These are phyloP conservation scores for Themeda triandra DNA, from an alignment of 176 grass and related monocot genomes.

Conservation along the genomic window DNA sequence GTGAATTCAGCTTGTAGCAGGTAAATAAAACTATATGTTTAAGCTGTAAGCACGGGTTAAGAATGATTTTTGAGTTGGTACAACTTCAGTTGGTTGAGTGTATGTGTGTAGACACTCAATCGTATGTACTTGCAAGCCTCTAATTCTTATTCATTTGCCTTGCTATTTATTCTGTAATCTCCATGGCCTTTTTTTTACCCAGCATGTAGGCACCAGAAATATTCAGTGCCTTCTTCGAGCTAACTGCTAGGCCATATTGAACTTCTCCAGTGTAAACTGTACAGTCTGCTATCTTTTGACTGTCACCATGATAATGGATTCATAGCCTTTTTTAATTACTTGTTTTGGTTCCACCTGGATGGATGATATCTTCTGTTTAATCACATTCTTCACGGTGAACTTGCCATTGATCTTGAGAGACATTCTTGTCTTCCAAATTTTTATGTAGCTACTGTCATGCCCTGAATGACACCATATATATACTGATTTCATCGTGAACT, in stretches of 20 bases:
- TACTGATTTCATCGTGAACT: neutral
- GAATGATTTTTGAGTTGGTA: neutral
- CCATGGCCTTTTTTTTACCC: slow-evolving; percentile 2
- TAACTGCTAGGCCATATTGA: slow-evolving; percentile 5
- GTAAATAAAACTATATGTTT: slow-evolving; percentile 67
- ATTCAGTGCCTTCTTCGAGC: neutral
- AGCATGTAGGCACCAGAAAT: slow-evolving; percentile 19
- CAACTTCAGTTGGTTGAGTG: slow-evolving; percentile 23
- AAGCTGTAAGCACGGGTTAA: slow-evolving; percentile 27
- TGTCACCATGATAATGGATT: neutral
- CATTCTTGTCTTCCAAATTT: neutral
- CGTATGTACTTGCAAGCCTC: neutral
- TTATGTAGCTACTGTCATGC: neutral
- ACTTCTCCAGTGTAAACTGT: neutral
- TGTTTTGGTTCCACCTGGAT: neutral
- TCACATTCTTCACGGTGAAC: neutral
- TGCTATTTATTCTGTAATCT: neutral
- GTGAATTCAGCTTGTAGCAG: slow-evolving; percentile 87
- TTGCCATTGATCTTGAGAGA: neutral
- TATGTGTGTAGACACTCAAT: slow-evolving; percentile 18
- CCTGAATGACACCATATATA: neutral
- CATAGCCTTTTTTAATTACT: neutral
- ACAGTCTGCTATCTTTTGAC: neutral
- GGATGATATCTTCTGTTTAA: neutral
- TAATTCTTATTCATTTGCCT: neutral